Conservation (phyloP, 306 rosid species). For the Inga laurina region DNA sequence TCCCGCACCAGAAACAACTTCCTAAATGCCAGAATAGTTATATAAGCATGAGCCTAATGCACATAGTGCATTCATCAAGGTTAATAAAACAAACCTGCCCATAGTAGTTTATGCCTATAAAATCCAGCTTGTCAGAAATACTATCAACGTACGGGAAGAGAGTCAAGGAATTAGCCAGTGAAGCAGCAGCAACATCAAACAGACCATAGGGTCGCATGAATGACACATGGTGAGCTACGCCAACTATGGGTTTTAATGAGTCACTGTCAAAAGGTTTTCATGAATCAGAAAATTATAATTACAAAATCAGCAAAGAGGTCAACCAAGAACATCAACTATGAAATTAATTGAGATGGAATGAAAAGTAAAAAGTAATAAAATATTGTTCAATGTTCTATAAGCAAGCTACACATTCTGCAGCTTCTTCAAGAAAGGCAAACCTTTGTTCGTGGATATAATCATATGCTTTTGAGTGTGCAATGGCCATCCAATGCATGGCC, state of each 20-base stretch:
- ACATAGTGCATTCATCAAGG: slow-evolving; percentile 10
- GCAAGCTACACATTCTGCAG: slow-evolving; percentile 32
- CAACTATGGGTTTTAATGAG: slow-evolving; percentile 58
- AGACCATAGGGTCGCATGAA: slow-evolving; percentile 95
- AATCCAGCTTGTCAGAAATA: slow-evolving; percentile 83
- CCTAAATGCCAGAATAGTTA: slow-evolving; percentile 48
- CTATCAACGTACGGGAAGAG: slow-evolving; percentile 76
- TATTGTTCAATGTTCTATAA: slow-evolving; percentile 24
- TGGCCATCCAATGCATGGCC: slow-evolving; percentile 96
- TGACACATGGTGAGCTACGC: slow-evolving; percentile 91
- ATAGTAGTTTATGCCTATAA: slow-evolving; percentile 89
- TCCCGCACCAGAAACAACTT: slow-evolving; percentile 79
- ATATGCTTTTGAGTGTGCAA: slow-evolving; percentile 92
- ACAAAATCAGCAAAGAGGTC: slow-evolving; percentile 24
- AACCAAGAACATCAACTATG: slow-evolving; percentile 18
- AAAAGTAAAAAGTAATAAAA: slow-evolving; percentile 11
- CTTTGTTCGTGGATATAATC: slow-evolving; percentile 77
- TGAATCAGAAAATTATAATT: slow-evolving; percentile 30
- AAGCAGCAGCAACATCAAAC: slow-evolving; percentile 80
- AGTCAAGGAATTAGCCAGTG: slow-evolving; percentile 81
- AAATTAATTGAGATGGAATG: slow-evolving; percentile 15
- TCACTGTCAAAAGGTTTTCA: slow-evolving; percentile 45
- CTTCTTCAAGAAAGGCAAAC: slow-evolving; percentile 44
- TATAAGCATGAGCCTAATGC: slow-evolving; percentile 23
- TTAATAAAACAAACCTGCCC: slow-evolving; percentile 74